Evolutionary conservation across 257 asterid genomes (phyloP).

Genomic region (Coffea canephora): DNA sequence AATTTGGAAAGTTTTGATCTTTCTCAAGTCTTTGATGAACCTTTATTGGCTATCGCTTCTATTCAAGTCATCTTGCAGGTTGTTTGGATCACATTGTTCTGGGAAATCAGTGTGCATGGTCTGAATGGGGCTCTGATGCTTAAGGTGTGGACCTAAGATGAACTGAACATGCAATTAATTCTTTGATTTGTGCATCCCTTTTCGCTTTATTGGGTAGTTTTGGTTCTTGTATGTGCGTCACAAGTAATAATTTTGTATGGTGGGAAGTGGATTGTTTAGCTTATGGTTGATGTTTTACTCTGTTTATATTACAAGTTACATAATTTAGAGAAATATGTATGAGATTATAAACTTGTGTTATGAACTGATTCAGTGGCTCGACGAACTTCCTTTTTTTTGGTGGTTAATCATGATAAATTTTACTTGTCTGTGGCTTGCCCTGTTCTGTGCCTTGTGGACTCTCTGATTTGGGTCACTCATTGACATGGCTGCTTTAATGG

Average conservation of each 20-base stretch:
- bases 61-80: not conserved
- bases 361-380: not conserved
- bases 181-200: not conserved
- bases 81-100: conserved; percentile 1
- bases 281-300: not conserved
- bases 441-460: not conserved
- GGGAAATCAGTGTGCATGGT: not conserved
- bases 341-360: not conserved
- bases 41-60: not conserved
- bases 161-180: not conserved
- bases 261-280: not conserved
- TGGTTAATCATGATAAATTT: not conserved
- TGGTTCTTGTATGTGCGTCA: not conserved
- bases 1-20: not conserved
- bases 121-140: conserved; percentile 2
- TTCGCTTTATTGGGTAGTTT: not conserved
- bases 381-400: not conserved
- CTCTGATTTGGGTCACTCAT: not conserved
- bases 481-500: not conserved
- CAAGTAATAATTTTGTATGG: no score
- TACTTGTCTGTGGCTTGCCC: not conserved
- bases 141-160: conserved; percentile 7
- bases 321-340: not conserved
- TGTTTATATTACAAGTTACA: not conserved
- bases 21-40: not conserved